Conservation (phyloP, 257 asterid species). For the Linderniella brevidens region DNA sequence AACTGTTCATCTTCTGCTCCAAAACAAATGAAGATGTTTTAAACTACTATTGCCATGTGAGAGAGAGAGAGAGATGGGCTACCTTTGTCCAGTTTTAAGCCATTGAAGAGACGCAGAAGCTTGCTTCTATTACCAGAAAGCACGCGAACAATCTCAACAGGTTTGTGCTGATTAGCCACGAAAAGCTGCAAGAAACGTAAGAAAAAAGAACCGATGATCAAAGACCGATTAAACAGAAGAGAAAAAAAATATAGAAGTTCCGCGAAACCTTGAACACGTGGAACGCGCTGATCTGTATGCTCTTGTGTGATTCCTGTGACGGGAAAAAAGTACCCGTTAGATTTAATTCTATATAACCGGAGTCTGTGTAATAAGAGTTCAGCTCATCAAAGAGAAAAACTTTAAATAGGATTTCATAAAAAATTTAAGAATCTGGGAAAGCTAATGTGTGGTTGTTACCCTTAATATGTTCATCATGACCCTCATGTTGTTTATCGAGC, state of each 20-base stretch:
- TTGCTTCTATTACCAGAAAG: conserved; percentile 59
- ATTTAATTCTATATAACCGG: not conserved
- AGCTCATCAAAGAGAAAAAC: too few relatives aligned
- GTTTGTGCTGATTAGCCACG: conserved; percentile 80
- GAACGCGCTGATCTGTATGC: conserved; percentile 72
- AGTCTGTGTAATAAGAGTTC: not conserved
- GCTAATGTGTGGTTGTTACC: conserved; percentile 23
- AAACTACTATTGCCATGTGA: too few relatives aligned
- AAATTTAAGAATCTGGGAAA: too few relatives aligned
- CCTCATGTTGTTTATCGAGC: conserved; percentile 52
- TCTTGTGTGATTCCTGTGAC: conserved; percentile 73
- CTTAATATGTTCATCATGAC: conserved; percentile 80
- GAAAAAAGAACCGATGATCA: not conserved
- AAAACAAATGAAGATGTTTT: not conserved
- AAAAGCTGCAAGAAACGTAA: conserved; percentile 40
- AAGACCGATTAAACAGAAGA: not conserved
- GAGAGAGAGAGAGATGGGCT: not conserved
- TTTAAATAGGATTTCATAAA: too few relatives aligned
- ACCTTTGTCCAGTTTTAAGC: conserved; percentile 62
- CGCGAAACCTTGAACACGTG: conserved; percentile 77
- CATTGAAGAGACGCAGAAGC: conserved; percentile 47
- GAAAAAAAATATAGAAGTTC: not conserved
- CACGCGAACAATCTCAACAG: conserved; percentile 47
- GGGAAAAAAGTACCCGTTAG: not conserved
- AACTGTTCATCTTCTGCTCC: conserved; percentile 67